A percentile compares a stretch with the other conserved stretches of the same genome.
phyloP scores from a whole-genome alignment of 164 flowering plant genomes.

The Liriodendron chinense region DNA sequence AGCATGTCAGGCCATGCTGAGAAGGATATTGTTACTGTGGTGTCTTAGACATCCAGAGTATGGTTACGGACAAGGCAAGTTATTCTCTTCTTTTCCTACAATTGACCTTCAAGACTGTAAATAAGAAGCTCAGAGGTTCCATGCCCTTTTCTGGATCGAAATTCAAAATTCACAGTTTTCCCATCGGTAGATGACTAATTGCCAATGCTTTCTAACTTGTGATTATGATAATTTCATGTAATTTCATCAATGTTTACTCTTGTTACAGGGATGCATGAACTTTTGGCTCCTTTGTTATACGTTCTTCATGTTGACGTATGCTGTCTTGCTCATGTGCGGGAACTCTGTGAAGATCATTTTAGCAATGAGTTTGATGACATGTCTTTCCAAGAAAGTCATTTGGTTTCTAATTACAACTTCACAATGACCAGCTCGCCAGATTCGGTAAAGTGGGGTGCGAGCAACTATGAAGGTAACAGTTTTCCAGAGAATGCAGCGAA shows the following conservation, averaged over 20 bases:
- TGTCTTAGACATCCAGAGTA: conserved; percentile 80
- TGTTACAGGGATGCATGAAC: conserved; percentile 91
- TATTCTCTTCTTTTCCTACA: neutral
- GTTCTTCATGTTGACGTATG: conserved; percentile 88
- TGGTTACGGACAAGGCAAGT: conserved; percentile 88
- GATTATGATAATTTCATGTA: neutral
- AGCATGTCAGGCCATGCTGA: conserved; percentile 80
- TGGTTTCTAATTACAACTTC: conserved; percentile 47
- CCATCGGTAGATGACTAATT: no score
- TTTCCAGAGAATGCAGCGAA: conserved; percentile 30
- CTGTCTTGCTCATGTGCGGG: conserved; percentile 68
- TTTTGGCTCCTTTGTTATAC: conserved; percentile 85
- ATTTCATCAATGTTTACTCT: neutral
- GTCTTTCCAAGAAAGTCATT: conserved; percentile 56
- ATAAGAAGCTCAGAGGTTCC: neutral
- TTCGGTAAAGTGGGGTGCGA: conserved; percentile 16
- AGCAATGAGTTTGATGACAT: conserved; percentile 83
- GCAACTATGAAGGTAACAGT: conserved; percentile 33
- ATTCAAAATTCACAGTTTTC: no score
- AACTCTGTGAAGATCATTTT: conserved; percentile 69
- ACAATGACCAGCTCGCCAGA: conserved; percentile 30
- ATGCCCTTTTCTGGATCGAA: no score
- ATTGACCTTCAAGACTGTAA: neutral
- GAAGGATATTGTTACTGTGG: conserved; percentile 84
- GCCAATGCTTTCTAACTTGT: neutral